Evolutionary conservation across 2,329 filamentous ascomycete species (phyloP).

Genomic region (Trichoderma aggressivum): DNA sequence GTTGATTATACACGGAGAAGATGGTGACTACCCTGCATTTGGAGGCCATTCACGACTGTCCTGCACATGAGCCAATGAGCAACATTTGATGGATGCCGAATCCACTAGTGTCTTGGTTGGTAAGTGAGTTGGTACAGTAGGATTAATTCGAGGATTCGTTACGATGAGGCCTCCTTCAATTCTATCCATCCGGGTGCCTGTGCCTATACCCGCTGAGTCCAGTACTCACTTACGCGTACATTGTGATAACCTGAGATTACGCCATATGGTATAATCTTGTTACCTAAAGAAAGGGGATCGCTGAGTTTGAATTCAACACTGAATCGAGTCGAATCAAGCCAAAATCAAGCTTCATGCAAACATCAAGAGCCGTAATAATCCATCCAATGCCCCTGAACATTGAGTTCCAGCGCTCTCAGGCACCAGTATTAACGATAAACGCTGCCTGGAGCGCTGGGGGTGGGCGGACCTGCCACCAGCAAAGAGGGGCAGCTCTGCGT

Average conservation of each 20-base stretch:
- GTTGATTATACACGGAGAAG: neutral
- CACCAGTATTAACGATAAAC: constrained; percentile 8
- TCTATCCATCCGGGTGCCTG: neutral
- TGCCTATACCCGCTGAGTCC: neutral
- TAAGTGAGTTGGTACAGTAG: neutral
- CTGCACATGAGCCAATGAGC: neutral
- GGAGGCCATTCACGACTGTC: neutral
- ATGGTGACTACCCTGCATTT: neutral
- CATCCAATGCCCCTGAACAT: neutral
- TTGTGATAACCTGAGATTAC: neutral
- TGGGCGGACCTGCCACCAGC: neutral
- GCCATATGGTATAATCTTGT: neutral
- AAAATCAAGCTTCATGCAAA: neutral
- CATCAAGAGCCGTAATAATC: neutral
- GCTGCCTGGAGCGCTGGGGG: constrained; percentile 2
- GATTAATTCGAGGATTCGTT: neutral
- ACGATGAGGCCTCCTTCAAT: neutral
- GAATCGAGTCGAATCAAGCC: neutral
- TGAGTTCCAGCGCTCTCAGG: constrained; percentile 5
- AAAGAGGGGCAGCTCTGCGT: constrained; percentile 24
- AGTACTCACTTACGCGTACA: neutral
- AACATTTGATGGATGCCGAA: neutral
- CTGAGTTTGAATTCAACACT: neutral
- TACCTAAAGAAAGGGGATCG: neutral
- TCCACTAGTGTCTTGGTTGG: neutral